These are phyloP conservation scores for Geranium incanum DNA, from an alignment of 441 rosid genomes.

Conservation along the genomic window DNA sequence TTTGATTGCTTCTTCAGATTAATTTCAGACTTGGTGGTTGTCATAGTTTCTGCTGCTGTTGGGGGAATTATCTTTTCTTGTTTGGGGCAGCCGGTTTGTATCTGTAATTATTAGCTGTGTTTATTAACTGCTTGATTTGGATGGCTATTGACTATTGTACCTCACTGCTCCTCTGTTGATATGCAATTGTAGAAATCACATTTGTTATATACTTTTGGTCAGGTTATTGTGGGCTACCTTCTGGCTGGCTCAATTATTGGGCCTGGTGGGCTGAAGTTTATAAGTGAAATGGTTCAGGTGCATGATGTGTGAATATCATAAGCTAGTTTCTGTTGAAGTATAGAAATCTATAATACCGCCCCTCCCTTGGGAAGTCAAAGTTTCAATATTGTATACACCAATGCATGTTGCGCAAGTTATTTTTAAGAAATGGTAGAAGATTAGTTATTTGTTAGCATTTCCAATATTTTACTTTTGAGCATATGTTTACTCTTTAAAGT, in stretches of 20 bases:
- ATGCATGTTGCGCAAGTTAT: not conserved
- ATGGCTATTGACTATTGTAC: conserved; percentile 9
- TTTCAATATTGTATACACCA: not conserved
- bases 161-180: conserved; percentile 19
- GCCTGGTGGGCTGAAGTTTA: conserved; percentile 94
- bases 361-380: not conserved
- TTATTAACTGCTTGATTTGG: conserved; percentile 11
- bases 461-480: not conserved
- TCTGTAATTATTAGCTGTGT: conserved; percentile 7
- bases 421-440: not conserved
- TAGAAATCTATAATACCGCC: not conserved
- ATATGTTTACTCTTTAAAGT: not conserved
- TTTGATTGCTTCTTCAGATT: conserved; percentile 44
- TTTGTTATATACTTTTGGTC: conserved; percentile 12
- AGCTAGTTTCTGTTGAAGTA: not conserved
- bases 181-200: not conserved
- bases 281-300: conserved; percentile 98
- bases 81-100: conserved; percentile 92
- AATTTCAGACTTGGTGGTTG: conserved; percentile 91
- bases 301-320: not conserved
- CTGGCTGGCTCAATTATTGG: conserved; percentile 94
- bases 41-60: conserved; percentile 94
- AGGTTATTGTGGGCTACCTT: conserved; percentile 97
- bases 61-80: conserved; percentile 94
- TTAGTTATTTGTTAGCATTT: not conserved